Base-by-base conservation (phyloP, 306 rosid genomes). In the Gillenia trifoliata region DNA sequence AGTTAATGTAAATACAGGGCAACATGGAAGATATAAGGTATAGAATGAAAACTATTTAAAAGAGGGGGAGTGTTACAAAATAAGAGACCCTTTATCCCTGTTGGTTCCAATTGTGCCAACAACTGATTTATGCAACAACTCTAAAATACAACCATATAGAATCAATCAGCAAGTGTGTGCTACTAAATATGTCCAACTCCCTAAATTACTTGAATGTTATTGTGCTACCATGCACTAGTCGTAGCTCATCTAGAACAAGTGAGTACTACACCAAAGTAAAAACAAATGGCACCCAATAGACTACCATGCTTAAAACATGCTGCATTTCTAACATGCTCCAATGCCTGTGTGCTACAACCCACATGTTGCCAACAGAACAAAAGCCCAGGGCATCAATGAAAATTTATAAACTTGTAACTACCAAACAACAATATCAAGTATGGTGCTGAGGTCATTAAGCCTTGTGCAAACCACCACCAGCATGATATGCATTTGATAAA, bases 401-500 rank as follows among this genome's bases (percentile, higher is more conserved):
- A 30, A 33, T 45, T 45, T 45, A 45, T 64, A 28, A 64, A 19
- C 0, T 28, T 19, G 29, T 26, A 64, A 52, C 57, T 55, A 75
- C 64, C 9, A 15, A 19, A 68, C 59, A 55, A 43, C 66, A 30
- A 20, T 61, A 26, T 71, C 26, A 28, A 28, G 60, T 29, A 23
- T 56, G 43, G 41, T 75, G 68, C 60, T 47, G 56, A 70, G 68
- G 69, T 63, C 38, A 81, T 33, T 45, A 69, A 73, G 33, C 38
- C 17, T 54, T 66, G 22, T 61, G 76, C 12, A 72, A 76, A 62
- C 6, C 76, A 72, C 64, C 72, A 70, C 64, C 55, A 41, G 70
- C 76, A 72, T 73, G 64, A 68, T n/a, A n/a, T 36, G 61, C 59
- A 79, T 60, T 69, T 66, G 75, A 55, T 55, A 34, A 17, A 60